These are phyloP conservation scores for Drechslera avenae DNA, from an alignment of 2,329 filamentous ascomycete genomes.

Conservation along the genomic window DNA sequence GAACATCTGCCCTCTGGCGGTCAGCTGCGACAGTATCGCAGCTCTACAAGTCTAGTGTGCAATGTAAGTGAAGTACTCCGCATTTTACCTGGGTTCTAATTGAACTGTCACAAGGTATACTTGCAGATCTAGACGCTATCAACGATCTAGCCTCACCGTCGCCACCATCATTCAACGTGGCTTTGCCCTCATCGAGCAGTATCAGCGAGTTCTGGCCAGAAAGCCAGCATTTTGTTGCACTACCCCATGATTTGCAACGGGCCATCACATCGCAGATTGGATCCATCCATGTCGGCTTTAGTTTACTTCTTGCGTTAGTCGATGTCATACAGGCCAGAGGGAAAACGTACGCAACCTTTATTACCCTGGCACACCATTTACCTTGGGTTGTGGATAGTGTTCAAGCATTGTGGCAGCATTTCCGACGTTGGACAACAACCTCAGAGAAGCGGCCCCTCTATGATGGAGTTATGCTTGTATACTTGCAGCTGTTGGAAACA, in stretches of 20 bases:
- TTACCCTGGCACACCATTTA: slow-evolving; percentile 22
- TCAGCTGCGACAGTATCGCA: slow-evolving; percentile 40
- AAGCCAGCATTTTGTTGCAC: slow-evolving; percentile 48
- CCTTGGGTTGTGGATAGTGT: slow-evolving; percentile 37
- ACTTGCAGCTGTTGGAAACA: slow-evolving; percentile 31
- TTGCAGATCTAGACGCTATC: slow-evolving; percentile 49
- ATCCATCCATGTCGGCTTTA: slow-evolving; percentile 36
- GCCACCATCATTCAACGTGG: slow-evolving; percentile 30
- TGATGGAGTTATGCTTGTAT: slow-evolving; percentile 29
- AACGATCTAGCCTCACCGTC: slow-evolving; percentile 21
- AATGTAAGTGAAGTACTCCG: slow-evolving; percentile 41
- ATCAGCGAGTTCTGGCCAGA: slow-evolving; percentile 47
- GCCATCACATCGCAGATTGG: slow-evolving; percentile 29
- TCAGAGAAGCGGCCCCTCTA: slow-evolving; percentile 16
- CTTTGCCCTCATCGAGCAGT: slow-evolving; percentile 49
- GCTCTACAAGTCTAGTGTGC: slow-evolving; percentile 50
- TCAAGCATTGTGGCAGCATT: slow-evolving; percentile 32
- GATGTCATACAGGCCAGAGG: slow-evolving; percentile 1
- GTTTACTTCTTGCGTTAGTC: slow-evolving; percentile 29
- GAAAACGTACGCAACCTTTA: background rate
- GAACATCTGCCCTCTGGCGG: slow-evolving; percentile 44
- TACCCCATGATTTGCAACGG: slow-evolving; percentile 49
- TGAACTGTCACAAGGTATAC: slow-evolving; percentile 49
- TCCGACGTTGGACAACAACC: slow-evolving; percentile 26
- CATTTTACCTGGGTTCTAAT: background rate